Conservation (phyloP, 371 early-diverging fungal species). For the Dichotomocladium elegans region DNA sequence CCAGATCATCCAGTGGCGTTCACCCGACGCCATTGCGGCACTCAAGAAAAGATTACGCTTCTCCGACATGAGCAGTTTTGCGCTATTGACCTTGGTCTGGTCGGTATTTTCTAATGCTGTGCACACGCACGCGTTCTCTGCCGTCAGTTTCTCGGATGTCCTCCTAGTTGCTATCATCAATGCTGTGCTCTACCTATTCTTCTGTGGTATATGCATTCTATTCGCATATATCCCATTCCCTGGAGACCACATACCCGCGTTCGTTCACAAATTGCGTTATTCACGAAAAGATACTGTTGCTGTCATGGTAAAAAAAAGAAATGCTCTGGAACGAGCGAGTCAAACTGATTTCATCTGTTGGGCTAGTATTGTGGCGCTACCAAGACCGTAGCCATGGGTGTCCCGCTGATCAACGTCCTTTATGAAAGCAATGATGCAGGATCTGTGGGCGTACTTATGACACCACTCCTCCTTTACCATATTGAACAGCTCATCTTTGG, state of each 20-base stretch:
- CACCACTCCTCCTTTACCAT: slow-evolving; percentile 64
- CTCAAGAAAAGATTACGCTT: slow-evolving; percentile 44
- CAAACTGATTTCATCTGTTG: background rate
- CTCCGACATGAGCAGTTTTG: slow-evolving; percentile 43
- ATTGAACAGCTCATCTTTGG: slow-evolving; percentile 63
- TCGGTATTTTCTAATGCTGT: slow-evolving; percentile 67
- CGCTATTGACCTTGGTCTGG: slow-evolving; percentile 62
- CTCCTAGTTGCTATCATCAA: slow-evolving; percentile 47
- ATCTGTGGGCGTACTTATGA: slow-evolving; percentile 49
- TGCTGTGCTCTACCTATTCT: slow-evolving; percentile 28
- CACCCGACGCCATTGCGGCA: slow-evolving; percentile 37
- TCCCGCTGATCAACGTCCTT: slow-evolving; percentile 68
- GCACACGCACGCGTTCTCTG: slow-evolving; percentile 33
- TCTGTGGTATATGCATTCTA: slow-evolving; percentile 27
- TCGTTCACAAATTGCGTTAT: slow-evolving; percentile 27
- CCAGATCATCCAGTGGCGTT: slow-evolving; percentile 48
- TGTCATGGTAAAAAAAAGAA: slow-evolving; percentile 25
- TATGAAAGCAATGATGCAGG: slow-evolving; percentile 38
- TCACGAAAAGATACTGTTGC: slow-evolving; percentile 45
- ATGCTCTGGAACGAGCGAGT: background rate
- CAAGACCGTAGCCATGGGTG: slow-evolving; percentile 69
- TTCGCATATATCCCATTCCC: slow-evolving; percentile 31
- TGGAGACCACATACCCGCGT: slow-evolving; percentile 3
- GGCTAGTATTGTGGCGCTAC: slow-evolving; percentile 58
- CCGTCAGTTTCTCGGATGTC: slow-evolving; percentile 43